Evolutionary conservation across 2,329 filamentous ascomycete genomes (phyloP).

Genomic region (Fusarium odoratissimum): DNA sequence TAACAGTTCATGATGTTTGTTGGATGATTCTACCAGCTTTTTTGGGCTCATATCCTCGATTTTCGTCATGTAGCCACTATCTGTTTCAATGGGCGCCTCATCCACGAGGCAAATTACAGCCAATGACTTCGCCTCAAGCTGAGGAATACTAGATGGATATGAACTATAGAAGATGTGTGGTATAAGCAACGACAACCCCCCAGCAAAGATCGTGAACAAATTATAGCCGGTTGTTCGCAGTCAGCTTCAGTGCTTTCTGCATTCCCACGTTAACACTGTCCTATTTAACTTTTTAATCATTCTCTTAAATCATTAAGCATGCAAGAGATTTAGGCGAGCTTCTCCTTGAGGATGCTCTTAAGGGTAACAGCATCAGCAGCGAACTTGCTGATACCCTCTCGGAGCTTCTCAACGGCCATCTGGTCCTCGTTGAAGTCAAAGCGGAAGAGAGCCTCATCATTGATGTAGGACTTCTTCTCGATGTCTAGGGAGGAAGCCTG

Average conservation of each 20-base stretch:
- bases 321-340: conserved; percentile 68
- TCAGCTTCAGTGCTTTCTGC: conserved; percentile 13
- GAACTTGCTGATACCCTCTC: conserved; percentile 99
- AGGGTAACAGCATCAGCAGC: conserved; percentile 94
- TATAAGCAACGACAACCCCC: conserved; percentile 33
- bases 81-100: conserved; percentile 3
- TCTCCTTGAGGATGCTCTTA: conserved; percentile 90
- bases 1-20: not conserved
- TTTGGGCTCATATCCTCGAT: conserved; percentile 22
- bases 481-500: conserved; percentile 76
- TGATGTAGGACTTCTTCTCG: conserved; percentile 90
- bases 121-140: conserved; percentile 4
- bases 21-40: not conserved
- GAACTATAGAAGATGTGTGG: conserved; percentile 29
- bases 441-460: conserved; percentile 90
- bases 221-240: conserved; percentile 12
- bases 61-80: conserved; percentile 29
- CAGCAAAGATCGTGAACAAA: conserved; percentile 17
- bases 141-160: conserved; percentile 1
- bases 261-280: conserved; percentile 3
- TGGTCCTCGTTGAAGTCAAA: conserved; percentile 99
- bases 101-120: not conserved
- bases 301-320: conserved; percentile 9
- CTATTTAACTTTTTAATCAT: conserved; percentile 36
- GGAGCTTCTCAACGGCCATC: conserved; percentile 99